These are phyloP conservation scores for Nicotiana obtusifolia DNA, from an alignment of 257 asterid genomes.

Conservation along the genomic window DNA sequence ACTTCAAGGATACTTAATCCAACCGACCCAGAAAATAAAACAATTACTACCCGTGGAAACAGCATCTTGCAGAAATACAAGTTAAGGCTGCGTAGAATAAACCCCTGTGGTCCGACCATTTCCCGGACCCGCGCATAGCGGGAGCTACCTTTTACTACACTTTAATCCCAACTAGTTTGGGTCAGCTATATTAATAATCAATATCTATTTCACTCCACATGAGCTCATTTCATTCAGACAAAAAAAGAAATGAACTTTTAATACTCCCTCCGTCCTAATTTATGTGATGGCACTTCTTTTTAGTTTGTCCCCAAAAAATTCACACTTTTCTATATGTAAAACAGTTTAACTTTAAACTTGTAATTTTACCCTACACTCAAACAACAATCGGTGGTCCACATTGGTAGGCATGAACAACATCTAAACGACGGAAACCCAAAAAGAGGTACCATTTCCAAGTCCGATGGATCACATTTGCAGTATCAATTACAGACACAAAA, in stretches of 20 bases:
- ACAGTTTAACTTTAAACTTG: background rate
- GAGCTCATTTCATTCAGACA: background rate
- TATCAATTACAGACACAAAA: too few species aligned
- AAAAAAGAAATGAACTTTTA: background rate
- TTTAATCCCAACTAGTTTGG: background rate
- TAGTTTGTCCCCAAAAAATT: background rate
- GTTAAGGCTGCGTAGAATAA: too few species aligned
- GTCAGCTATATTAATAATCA: background rate
- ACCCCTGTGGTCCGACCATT: too few species aligned
- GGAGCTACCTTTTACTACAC: too few species aligned
- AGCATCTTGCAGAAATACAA: too few species aligned
- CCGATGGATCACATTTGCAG: too few species aligned
- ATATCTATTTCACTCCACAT: background rate
- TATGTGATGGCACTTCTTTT: background rate
- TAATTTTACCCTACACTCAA: background rate
- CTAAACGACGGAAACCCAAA: too few species aligned
- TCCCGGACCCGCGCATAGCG: too few species aligned
- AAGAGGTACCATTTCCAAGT: too few species aligned
- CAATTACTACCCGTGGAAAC: background rate
- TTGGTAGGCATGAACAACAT: too few species aligned
- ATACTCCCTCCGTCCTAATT: background rate
- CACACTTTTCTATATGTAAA: too few species aligned
- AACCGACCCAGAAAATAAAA: background rate
- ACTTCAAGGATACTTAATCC: background rate
- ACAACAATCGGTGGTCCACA: too few species aligned